phyloP scores from a whole-genome alignment of 345 rosid species.

The Lenwebbia sp. region DNA sequence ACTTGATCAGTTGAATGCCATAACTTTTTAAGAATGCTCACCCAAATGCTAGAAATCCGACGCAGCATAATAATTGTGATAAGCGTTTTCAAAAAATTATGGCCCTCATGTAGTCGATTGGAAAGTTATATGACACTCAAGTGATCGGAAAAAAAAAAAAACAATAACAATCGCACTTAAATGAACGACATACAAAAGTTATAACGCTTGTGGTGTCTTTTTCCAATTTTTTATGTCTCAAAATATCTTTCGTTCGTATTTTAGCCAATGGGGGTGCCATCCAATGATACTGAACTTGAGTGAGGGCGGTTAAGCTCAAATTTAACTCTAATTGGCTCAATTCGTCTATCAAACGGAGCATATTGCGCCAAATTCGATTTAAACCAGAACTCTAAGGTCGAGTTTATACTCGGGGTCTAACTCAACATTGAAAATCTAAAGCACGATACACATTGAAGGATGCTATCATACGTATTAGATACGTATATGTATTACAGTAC shows the following conservation, averaged over 20 bases:
- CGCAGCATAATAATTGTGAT: fast-evolving
- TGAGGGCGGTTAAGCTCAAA: not conserved
- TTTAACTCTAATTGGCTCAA: not conserved
- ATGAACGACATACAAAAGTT: fast-evolving
- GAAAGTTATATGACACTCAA: not conserved
- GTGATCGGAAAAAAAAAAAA: not conserved
- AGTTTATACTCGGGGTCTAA: too few relatives aligned
- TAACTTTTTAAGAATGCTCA: not conserved
- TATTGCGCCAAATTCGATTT: not conserved
- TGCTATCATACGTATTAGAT: not conserved
- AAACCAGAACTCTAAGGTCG: not conserved
- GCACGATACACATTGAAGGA: not conserved
- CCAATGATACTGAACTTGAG: not conserved
- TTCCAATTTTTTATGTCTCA: not conserved
- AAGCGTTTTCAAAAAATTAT: fast-evolving
- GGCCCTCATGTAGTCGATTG: too few relatives aligned
- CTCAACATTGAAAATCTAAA: too few relatives aligned
- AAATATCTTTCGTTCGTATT: not conserved
- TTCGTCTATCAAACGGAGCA: not conserved
- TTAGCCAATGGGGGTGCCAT: not conserved
- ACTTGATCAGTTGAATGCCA: not conserved
- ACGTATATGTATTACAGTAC: not conserved
- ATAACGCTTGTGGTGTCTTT: not conserved
- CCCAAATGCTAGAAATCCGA: fast-evolving
- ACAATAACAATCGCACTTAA: not conserved